phyloP scores from a whole-genome alignment of 129 eudicot genomes.

The Centaurea solstitialis region DNA sequence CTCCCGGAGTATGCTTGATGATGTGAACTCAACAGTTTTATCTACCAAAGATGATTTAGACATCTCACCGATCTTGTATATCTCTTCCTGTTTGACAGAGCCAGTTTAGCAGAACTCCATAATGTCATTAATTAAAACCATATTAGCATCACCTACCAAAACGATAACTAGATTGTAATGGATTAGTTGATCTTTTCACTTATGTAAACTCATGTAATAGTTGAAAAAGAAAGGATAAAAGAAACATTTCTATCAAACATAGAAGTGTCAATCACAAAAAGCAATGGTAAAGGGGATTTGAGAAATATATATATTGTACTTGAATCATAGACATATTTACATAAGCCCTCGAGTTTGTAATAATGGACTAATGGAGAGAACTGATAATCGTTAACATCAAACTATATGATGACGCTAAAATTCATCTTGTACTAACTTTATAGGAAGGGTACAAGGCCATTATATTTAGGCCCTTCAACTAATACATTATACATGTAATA shows the following conservation, averaged over 20 bases:
- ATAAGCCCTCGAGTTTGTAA: not conserved
- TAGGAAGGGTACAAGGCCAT: not conserved
- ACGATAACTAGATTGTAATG: not conserved
- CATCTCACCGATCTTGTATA: constrained; percentile 15
- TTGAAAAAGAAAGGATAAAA: not conserved
- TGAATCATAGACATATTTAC: not conserved
- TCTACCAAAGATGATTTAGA: not conserved
- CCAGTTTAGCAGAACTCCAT: constrained; percentile 26
- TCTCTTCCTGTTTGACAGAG: constrained; percentile 7
- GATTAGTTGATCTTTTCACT: not conserved
- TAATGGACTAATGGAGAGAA: not conserved
- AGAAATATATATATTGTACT: not conserved
- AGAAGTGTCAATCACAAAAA: not conserved
- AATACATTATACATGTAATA: not conserved
- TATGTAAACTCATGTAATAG: not conserved
- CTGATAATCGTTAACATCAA: not conserved
- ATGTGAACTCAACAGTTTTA: not conserved
- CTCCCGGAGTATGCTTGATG: not conserved
- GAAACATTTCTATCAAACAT: not conserved
- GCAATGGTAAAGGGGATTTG: not conserved
- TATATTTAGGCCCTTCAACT: no score
- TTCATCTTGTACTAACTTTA: not conserved
- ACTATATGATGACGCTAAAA: no score
- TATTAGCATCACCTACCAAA: not conserved
- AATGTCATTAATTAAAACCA: not conserved